Evolutionary conservation across 768 basidiomycete species (phyloP), one percentile per base, ranked within the genome.

Genomic region (Arthromyces matolae): DNA sequence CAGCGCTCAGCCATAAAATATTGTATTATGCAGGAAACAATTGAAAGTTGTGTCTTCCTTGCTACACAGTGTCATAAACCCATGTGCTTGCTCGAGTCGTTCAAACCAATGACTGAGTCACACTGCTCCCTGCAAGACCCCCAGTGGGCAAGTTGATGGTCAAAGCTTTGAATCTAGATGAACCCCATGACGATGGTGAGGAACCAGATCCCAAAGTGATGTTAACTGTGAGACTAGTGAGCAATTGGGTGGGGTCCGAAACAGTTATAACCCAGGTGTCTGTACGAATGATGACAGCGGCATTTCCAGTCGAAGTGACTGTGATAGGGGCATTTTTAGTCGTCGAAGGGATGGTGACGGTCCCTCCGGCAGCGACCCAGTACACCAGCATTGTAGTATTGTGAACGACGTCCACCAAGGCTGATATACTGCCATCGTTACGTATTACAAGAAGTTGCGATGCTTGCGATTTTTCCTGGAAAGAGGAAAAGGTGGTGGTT

Each of bases 191-290:
- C 8, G 48, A 35, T 32, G 52, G 52, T 13, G 22, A 34, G 14
- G 52, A 42, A 7, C 52, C 51, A 14, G 51, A 40, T 42, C 58
- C 53, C 23, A 60, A 44, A 19, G 59, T 63, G 16, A 67, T 54
- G 42, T 56, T 66, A 23, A 77, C 34, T 9, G 57, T 54, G 8
- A 77, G 60, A 2, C 59, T 55, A 4, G 55, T 49, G 23, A 79
- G 55, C 0, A 67, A 69, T 57, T 89, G 86, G 1, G 81, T 81
- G 2, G 86, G 86, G 60, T 89, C 86, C 2, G 86, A 77, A 16
- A 86, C 73, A 0, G 77, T 80, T 31, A 87, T 56, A 16, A 66
- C 67, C 43, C 76, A 71, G 4, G 66, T 65, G 12, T 67, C 57
- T 22, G 71, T 44, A 8, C 71, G 60, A 51, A 77, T 73, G 13